These are phyloP conservation scores for Backusella tarrabulga DNA, from an alignment of 192 early-diverging fungal species.

Conservation along the genomic window DNA sequence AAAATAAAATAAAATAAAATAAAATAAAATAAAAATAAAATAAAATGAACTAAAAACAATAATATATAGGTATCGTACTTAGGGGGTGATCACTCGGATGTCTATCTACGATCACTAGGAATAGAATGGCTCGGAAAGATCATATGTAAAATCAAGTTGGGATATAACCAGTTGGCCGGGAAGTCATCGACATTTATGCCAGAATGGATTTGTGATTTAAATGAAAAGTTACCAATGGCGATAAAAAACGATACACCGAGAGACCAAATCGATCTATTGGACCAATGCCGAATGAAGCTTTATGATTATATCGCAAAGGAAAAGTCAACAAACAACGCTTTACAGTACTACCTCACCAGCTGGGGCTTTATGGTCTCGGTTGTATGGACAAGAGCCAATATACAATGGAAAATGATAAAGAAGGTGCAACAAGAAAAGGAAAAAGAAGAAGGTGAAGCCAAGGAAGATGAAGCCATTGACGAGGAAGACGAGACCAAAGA, in stretches of 20 bases:
- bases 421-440: neutral
- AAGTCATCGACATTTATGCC: neutral
- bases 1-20: no score
- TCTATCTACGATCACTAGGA: constrained; percentile 52
- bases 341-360: constrained; percentile 30
- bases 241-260: neutral
- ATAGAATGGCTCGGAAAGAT: constrained; percentile 65
- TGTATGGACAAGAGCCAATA: constrained; percentile 12
- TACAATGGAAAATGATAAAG: constrained; percentile 3
- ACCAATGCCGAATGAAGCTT: constrained; percentile 19
- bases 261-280: neutral
- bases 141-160: constrained; percentile 37
- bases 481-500: neutral
- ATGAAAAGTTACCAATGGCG: constrained; percentile 5
- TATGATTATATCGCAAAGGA: neutral
- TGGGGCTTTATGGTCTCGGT: constrained; percentile 37
- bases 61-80: constrained; percentile 49
- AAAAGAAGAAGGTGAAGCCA: neutral
- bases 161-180: neutral
- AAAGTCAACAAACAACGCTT: neutral
- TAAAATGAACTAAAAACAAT: neutral
- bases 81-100: constrained; percentile 62
- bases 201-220: constrained; percentile 25
- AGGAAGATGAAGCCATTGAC: neutral
- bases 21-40: no score